phyloP scores from a whole-genome alignment of 192 early-diverging fungal genomes.

The Mortierella hygrophila region DNA sequence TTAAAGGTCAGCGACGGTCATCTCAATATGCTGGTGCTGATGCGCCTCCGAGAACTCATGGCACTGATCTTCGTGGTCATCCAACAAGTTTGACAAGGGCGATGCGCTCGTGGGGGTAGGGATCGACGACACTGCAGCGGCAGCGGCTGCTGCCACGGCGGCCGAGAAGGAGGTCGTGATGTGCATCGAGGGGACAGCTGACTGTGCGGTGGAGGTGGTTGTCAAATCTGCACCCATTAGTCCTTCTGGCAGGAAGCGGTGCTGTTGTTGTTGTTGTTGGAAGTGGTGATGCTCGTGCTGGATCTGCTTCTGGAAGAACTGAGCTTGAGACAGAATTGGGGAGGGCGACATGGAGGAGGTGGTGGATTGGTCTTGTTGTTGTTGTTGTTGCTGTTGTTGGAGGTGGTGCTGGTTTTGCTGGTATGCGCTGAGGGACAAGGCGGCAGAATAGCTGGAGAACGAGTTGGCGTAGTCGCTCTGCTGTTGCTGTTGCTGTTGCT shows the following conservation, averaged over 20 bases:
- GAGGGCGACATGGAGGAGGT: not conserved
- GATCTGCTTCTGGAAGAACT: conserved; percentile 40
- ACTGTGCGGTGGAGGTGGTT: not conserved
- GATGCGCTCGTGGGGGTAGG: conserved; percentile 22
- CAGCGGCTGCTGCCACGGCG: conserved; percentile 1
- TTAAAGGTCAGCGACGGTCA: conserved; percentile 7
- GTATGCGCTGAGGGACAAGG: conserved; percentile 8
- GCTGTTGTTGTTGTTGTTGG: conserved; percentile 31
- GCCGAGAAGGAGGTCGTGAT: not conserved
- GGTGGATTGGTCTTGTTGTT: not conserved
- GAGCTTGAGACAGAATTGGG: conserved; percentile 13
- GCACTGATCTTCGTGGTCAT: conserved; percentile 11
- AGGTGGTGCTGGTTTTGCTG: conserved; percentile 4
- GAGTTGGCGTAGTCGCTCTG: not conserved
- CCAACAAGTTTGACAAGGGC: conserved; percentile 10
- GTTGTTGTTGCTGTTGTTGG: conserved; percentile 3
- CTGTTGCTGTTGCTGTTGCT: conserved; percentile 13
- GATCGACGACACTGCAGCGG: conserved; percentile 13
- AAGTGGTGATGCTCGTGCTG: conserved; percentile 38
- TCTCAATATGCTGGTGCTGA: conserved; percentile 15
- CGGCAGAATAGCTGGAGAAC: conserved; percentile 18
- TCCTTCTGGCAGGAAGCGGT: conserved; percentile 9
- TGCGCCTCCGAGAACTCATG: not conserved
- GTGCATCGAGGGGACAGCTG: conserved; percentile 43
- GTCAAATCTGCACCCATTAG: conserved; percentile 17